Evolutionary conservation across 1,284 basidiomycete species (phyloP).

Genomic region (Puccinia polysora): DNA sequence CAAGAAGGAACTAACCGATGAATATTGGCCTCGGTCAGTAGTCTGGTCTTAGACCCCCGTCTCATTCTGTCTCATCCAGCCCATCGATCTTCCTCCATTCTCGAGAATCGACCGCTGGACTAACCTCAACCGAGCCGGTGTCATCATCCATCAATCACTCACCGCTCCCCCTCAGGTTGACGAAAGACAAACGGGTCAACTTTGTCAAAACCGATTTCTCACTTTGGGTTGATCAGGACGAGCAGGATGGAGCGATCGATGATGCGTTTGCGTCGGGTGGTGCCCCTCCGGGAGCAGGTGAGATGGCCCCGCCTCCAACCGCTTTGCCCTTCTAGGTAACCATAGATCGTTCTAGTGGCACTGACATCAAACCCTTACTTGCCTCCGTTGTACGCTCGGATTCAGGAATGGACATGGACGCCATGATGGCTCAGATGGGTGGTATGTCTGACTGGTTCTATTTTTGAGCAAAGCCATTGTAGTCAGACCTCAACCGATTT

Average conservation of each 20-base stretch:
- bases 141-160: not conserved
- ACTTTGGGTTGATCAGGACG: conserved; percentile 42
- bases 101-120: too few relatives aligned
- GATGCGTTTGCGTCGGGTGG: conserved; percentile 35
- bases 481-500: not conserved
- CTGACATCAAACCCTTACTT: too few relatives aligned
- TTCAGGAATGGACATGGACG: conserved; percentile 39
- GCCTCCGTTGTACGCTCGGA: not conserved
- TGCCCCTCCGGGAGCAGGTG: conserved; percentile 33
- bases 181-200: conserved; percentile 41
- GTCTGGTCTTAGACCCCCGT: not conserved
- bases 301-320: not conserved
- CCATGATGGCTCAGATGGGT: conserved; percentile 42
- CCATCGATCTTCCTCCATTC: not conserved
- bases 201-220: conserved; percentile 42
- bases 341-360: too few relatives aligned
- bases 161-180: conserved; percentile 7
- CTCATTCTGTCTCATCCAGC: not conserved
- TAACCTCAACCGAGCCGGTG: too few relatives aligned
- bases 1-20: conserved; percentile 23
- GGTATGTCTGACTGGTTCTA: not conserved
- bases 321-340: too few relatives aligned
- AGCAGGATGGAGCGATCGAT: conserved; percentile 30
- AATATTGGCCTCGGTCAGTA: conserved; percentile 43
- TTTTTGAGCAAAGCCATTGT: not conserved